Conservation (phyloP, 306 rosid species). For the Datisca glomerata region DNA sequence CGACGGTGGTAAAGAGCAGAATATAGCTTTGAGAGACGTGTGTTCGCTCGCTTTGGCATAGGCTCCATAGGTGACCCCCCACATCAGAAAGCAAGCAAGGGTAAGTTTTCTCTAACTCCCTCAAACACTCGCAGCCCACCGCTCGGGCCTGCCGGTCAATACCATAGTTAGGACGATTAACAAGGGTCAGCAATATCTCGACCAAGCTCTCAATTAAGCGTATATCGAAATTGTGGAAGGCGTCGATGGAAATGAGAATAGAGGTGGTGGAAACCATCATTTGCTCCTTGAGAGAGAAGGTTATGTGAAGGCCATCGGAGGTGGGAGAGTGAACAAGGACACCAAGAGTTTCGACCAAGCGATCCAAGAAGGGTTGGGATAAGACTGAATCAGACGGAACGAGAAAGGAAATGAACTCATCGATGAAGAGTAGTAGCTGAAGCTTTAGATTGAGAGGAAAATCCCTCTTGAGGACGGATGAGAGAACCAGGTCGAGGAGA, state of each 20-base stretch:
- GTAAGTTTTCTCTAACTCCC: conserved; percentile 62
- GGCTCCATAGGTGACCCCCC: conserved; percentile 73
- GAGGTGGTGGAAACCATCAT: conserved; percentile 70
- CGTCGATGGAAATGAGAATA: conserved; percentile 37
- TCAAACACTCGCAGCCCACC: conserved; percentile 72
- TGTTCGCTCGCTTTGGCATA: conserved; percentile 87
- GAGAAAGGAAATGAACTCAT: conserved; percentile 34
- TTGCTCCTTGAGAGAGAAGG: conserved; percentile 65
- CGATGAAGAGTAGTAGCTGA: conserved; percentile 64
- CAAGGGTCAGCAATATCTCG: conserved; percentile 47
- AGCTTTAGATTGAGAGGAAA: conserved; percentile 46
- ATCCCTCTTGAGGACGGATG: conserved; percentile 56
- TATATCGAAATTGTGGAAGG: conserved; percentile 10
- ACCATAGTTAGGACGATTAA: conserved; percentile 77
- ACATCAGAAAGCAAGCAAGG: conserved; percentile 72
- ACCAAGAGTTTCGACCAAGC: conserved; percentile 48
- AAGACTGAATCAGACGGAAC: conserved; percentile 26
- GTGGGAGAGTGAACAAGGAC: conserved; percentile 50
- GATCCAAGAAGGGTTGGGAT: conserved; percentile 22
- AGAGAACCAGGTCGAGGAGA: conserved; percentile 50
- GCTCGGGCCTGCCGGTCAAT: conserved; percentile 62
- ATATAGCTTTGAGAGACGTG: conserved; percentile 77
- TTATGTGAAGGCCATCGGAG: conserved; percentile 31
- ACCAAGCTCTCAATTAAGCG: conserved; percentile 31
- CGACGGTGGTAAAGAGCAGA: conserved; percentile 51